Evolutionary conservation across 257 asterid species (phyloP).

Genomic region (Solanum microdontum): DNA sequence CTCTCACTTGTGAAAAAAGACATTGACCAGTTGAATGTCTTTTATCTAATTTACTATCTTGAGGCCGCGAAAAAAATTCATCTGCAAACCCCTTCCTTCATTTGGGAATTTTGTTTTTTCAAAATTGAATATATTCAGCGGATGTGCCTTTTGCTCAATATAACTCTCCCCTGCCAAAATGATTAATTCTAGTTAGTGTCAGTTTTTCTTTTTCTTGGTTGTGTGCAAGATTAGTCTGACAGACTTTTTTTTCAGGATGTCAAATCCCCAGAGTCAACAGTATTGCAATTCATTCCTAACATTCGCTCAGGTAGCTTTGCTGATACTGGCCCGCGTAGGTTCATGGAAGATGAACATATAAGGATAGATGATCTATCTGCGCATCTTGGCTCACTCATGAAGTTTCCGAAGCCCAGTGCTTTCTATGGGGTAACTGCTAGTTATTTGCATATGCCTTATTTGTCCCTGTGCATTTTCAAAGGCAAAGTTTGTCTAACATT

Average conservation of each 20-base stretch:
- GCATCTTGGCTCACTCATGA: conserved; percentile 46
- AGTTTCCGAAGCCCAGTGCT: conserved; percentile 56
- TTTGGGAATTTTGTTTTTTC: neutral
- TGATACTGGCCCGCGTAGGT: conserved; percentile 65
- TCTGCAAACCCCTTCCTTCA: neutral
- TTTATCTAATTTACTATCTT: neutral
- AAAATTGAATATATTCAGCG: neutral
- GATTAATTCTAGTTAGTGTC: neutral
- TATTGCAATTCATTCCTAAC: conserved; percentile 33
- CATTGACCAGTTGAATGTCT: neutral
- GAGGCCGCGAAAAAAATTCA: neutral
- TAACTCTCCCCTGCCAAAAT: neutral
- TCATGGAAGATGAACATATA: conserved; percentile 85
- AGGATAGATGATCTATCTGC: conserved; percentile 58
- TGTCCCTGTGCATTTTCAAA: neutral
- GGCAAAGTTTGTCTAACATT: neutral
- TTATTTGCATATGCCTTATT: neutral
- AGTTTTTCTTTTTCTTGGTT: neutral
- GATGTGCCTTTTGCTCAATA: neutral
- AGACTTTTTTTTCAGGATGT: conserved; percentile 23
- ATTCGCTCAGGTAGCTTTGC: conserved; percentile 70
- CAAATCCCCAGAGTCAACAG: conserved; percentile 29
- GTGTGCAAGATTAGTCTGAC: neutral
- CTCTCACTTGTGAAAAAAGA: neutral
- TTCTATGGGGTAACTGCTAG: conserved; percentile 55